These are phyloP conservation scores for Ruellia speciosa DNA, from an alignment of 305 asterid genomes.

Conservation along the genomic window DNA sequence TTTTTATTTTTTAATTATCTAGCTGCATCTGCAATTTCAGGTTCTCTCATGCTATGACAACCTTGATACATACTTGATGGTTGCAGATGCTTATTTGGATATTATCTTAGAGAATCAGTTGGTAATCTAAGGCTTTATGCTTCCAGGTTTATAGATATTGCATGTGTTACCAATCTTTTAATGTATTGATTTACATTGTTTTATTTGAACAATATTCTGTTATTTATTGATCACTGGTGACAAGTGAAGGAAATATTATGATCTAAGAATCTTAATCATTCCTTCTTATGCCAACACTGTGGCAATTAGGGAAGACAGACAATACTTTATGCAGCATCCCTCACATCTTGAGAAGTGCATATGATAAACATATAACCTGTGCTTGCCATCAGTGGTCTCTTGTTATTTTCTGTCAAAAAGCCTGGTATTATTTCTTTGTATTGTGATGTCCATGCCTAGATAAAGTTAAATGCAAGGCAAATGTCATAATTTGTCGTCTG, in stretches of 20 bases:
- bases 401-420: slow-evolving; percentile 12
- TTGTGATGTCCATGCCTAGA: slow-evolving; percentile 3
- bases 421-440: slow-evolving; percentile 9
- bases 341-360: slow-evolving; percentile 3
- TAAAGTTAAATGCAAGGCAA: no score
- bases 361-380: not conserved
- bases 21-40: slow-evolving; percentile 43
- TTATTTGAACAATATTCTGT: slow-evolving; percentile 5
- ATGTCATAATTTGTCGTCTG: no score
- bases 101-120: slow-evolving; percentile 59
- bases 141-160: slow-evolving; percentile 13
- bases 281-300: slow-evolving; percentile 4
- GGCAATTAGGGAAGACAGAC: slow-evolving; percentile 3
- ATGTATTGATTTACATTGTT: slow-evolving; percentile 15
- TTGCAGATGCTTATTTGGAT: slow-evolving; percentile 62
- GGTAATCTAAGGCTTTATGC: slow-evolving; percentile 41
- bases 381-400: slow-evolving; percentile 2
- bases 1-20: slow-evolving; percentile 17
- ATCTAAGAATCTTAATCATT: slow-evolving; percentile 7
- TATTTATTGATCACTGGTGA: slow-evolving; percentile 15
- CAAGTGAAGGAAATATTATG: slow-evolving; percentile 15
- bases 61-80: slow-evolving; percentile 53
- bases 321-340: not conserved
- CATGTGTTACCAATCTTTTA: slow-evolving; percentile 18
- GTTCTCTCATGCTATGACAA: slow-evolving; percentile 44